Percentiles rank a stretch among this genome's conserved stretches.
These are phyloP conservation scores for Colletotrichum tamarilloi DNA, from an alignment of 2,329 filamentous ascomycete genomes.

Conservation along the genomic window DNA sequence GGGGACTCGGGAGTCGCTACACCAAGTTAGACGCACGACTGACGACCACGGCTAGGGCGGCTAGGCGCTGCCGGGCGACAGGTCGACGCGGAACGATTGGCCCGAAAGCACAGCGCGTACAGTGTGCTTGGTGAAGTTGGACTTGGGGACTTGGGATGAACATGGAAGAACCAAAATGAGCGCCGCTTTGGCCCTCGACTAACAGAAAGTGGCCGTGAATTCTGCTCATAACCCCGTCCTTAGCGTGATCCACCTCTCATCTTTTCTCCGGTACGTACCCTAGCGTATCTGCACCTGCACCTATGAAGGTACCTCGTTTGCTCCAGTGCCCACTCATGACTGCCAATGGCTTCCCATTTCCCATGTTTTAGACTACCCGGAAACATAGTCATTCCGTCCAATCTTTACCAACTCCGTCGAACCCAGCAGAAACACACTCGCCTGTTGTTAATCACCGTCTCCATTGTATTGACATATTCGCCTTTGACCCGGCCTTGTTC, in stretches of 20 bases:
- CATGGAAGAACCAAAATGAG: not conserved
- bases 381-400: slow-evolving; percentile 11
- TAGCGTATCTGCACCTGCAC: not conserved
- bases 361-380: slow-evolving; percentile 12
- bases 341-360: not conserved
- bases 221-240: not conserved
- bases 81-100: slow-evolving; percentile 4
- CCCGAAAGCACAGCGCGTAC: not conserved
- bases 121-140: not conserved
- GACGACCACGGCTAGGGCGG: not conserved
- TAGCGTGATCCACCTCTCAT: not conserved
- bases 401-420: slow-evolving; percentile 18
- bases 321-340: no score
- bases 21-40: not conserved
- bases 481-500: not conserved
- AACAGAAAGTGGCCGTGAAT: not conserved
- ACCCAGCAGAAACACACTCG: not conserved
- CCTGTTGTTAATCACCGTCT: not conserved
- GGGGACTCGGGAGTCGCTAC: not conserved
- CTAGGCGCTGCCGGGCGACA: not conserved
- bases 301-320: not conserved
- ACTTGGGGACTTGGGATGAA: not conserved
- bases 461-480: not conserved
- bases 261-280: slow-evolving; percentile 6
- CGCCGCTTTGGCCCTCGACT: slow-evolving; percentile 2